Base-by-base conservation (phyloP, 2,329 filamentous ascomycete species). In the Allantophomopsis cytisporea region DNA sequence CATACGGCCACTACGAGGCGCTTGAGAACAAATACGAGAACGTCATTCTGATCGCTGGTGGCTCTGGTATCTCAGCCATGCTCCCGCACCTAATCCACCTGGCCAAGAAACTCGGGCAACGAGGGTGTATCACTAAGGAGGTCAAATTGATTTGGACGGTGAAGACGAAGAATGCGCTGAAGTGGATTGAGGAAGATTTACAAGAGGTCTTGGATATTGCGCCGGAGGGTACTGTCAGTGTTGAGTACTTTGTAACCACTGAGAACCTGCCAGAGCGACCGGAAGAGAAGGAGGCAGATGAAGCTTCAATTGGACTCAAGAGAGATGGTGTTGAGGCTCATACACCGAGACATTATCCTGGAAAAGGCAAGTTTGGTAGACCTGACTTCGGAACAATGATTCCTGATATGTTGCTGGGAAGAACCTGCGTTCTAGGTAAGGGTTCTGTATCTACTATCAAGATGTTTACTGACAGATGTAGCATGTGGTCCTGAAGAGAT, bases 21-120 rank as follows among this genome's bases (percentile, higher is more conserved):
- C 21, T 51, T 11, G 44, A 48, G 15, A 16, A 16, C 11, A 7
- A 28, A 3, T 51, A 43, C 38, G 47, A 54, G 13, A 39, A 35
- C 20, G 10, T 51, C 1, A 43, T 52, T 23, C 39, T 52, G 7
- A 41, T 52, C 7, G 50, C 45, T 13, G 50, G 50, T 13, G 50
- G 50, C 8, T 35, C 20, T 10, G 47, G 48, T 1, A 46, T 53
- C 16, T 41, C 43, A 7, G 43, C 45, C 6, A 33, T 38, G 21
- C 36, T 53, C 14, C 43, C 50, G 4, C 44, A 42, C 37, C 30
- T 50, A 14, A 15, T 43, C 10, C 34, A 46, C 32, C 13, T 50
- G 7, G 32, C 20, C 6, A 23, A 40, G 6, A 31, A 43, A 14
- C 40, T 45, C 35, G n/a, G 36, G 21, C 11, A 15, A 13, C 38